A percentile compares a stretch with the other conserved stretches of the same genome.
Evolutionary conservation across 495 filamentous ascomycete species (phyloP).

Genomic region (Venustampulla echinocandica): DNA sequence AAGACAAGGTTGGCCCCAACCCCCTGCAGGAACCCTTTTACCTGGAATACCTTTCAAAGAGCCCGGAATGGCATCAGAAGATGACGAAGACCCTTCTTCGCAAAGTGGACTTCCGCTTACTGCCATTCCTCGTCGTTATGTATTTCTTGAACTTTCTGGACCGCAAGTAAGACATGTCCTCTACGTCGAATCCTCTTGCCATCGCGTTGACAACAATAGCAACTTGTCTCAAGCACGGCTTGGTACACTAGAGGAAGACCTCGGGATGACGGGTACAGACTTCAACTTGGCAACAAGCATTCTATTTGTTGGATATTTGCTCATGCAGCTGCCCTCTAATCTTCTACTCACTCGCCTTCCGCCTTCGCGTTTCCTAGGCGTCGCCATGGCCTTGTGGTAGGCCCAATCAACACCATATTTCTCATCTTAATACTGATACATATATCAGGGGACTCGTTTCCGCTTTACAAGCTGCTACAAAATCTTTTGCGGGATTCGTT

Average conservation of each 20-base stretch:
- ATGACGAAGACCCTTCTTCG: slow-evolving; percentile 3
- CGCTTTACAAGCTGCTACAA: slow-evolving; percentile 37
- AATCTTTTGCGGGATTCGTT: slow-evolving; percentile 41
- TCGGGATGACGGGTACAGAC: slow-evolving; percentile 39
- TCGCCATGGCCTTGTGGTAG: slow-evolving; percentile 46
- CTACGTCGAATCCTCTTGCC: no score
- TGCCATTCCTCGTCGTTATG: slow-evolving; percentile 26
- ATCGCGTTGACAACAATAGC: no score
- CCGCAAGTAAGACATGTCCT: no score
- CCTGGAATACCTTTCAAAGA: no score
- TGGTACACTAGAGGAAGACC: slow-evolving; percentile 36
- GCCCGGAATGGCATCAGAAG: no score
- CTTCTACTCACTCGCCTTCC: slow-evolving; percentile 45
- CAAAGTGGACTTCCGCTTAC: slow-evolving; percentile 9
- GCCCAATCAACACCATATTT: no score
- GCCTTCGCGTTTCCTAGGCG: slow-evolving; percentile 51
- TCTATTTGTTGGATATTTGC: slow-evolving; percentile 45
- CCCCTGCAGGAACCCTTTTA: no score
- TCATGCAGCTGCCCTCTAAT: slow-evolving; percentile 55
- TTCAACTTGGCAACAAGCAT: slow-evolving; percentile 43
- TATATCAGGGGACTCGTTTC: slow-evolving; percentile 45
- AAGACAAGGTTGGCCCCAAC: no score
- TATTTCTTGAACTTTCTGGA: slow-evolving; percentile 56
- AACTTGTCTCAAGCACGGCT: slow-evolving; percentile 45
- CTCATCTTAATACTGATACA: no score